phyloP scores from a whole-genome alignment of 495 filamentous ascomycete species.

The Venustampulla echinocandica region DNA sequence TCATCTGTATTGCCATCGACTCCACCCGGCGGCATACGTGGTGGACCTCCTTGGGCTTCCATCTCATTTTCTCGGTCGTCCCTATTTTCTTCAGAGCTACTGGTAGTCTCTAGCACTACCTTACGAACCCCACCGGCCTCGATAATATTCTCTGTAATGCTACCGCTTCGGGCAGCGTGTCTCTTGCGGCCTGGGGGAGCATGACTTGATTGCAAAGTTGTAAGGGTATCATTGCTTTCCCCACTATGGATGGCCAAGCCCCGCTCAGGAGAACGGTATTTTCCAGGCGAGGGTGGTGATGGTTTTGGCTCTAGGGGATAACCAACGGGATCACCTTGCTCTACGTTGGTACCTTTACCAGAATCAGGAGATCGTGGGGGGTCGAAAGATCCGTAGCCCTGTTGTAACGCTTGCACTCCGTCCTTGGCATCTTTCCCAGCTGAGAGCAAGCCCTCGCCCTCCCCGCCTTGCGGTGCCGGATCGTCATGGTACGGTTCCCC shows the following conservation, averaged over 20 bases:
- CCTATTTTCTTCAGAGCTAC: conserved; percentile 9
- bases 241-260: conserved; percentile 5
- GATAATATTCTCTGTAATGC: conserved; percentile 80
- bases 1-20: neutral
- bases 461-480: conserved; percentile 35
- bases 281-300: neutral
- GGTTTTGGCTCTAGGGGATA: neutral
- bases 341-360: neutral
- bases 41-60: neutral
- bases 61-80: neutral
- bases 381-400: conserved; percentile 52
- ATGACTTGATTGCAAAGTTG: conserved; percentile 31
- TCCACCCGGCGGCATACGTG: neutral
- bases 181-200: conserved; percentile 30
- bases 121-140: conserved; percentile 78
- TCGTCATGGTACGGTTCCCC: conserved; percentile 20
- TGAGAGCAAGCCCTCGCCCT: conserved; percentile 43
- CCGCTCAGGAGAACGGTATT: too few relatives aligned
- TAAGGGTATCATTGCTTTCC: conserved; percentile 32
- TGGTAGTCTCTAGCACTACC: conserved; percentile 50
- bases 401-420: conserved; percentile 56
- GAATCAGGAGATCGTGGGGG: neutral
- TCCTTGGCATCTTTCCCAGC: conserved; percentile 51
- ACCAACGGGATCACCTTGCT: neutral
- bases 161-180: conserved; percentile 64